Evolutionary conservation across 129 eudicot species (phyloP).

Genomic region (Flaveria bidentis): DNA sequence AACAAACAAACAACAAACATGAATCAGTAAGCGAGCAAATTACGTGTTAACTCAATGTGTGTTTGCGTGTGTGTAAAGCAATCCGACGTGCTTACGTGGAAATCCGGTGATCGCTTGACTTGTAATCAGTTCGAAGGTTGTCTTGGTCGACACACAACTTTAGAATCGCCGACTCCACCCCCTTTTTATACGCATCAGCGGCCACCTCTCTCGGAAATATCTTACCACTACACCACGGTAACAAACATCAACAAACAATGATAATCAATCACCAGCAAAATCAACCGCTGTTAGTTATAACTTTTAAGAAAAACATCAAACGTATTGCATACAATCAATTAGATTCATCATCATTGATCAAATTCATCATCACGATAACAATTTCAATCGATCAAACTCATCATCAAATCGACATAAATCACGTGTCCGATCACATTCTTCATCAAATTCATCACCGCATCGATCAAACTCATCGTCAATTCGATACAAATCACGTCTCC

Average conservation of each 20-base stretch:
- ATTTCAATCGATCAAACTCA: too few species aligned
- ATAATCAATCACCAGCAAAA: too few species aligned
- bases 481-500: too few species aligned
- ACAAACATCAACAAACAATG: neutral
- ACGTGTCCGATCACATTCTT: too few species aligned
- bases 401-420: too few species aligned
- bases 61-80: conserved; percentile 17
- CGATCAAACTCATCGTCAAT: too few species aligned
- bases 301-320: neutral
- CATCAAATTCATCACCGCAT: neutral
- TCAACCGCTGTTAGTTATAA: too few species aligned
- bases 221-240: conserved; percentile 54
- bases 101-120: conserved; percentile 25
- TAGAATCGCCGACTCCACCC: conserved; percentile 81
- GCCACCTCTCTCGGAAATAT: conserved; percentile 83
- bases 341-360: too few species aligned
- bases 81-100: conserved; percentile 42
- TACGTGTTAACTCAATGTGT: neutral
- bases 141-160: conserved; percentile 50
- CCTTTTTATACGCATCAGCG: conserved; percentile 73
- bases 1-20: neutral
- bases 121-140: conserved; percentile 24
- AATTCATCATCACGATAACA: too few species aligned
- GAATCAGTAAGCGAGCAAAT: too few species aligned
- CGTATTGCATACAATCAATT: too few species aligned